Base-by-base conservation (phyloP, 306 rosid species). In the Glycyrrhiza uralensis region DNA sequence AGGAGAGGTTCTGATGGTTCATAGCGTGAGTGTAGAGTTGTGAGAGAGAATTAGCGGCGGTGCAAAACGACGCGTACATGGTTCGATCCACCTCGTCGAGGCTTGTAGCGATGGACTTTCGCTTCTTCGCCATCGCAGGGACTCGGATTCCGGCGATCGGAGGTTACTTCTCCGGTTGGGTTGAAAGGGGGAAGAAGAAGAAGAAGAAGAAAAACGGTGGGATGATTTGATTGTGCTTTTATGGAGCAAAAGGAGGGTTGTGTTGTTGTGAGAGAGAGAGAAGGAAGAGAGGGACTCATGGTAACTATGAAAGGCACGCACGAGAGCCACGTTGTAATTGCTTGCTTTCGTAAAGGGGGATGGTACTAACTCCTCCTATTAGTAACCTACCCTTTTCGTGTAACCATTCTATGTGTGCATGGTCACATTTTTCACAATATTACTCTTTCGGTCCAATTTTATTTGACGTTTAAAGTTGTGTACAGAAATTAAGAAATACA, bases 61-160 rank as follows among this genome's bases (percentile, higher is more conserved):
- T 82, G 12, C 68, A 76, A 24, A 85, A 85, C 2, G 89, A 79
- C 0, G 87, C 30, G 18, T 79, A 79, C 75, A 85, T 85, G 72
- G 85, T 82, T 49, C 87, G 87, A 82, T 85, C 89, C 38, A 82
- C 89, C 84, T 85, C 89, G 24, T 85, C 89, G 46, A 85, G 74
- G 58, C 81, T 82, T 2, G 89, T 19, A 0, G 85, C 81, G 28
- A 63, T 60, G 32, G 89, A 85, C 55, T 85, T 85, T 78, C 89
- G 61, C 81, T 85, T 85, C 83, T 79, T 85, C n/a, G 67, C 85
- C 89, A 82, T 85, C 54, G 22, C 7, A 6, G 36, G 2, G 4
- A 6, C 33, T 1, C 17, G 46, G 29, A n/a, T n/a, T n/a, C n/a
- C 4, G 26, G 65, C 3, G 15, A 17, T 26, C 17, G 71, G 39